These are phyloP conservation scores for Xylaria sp. DNA, from an alignment of 2,329 filamentous ascomycete species.

Conservation along the genomic window DNA sequence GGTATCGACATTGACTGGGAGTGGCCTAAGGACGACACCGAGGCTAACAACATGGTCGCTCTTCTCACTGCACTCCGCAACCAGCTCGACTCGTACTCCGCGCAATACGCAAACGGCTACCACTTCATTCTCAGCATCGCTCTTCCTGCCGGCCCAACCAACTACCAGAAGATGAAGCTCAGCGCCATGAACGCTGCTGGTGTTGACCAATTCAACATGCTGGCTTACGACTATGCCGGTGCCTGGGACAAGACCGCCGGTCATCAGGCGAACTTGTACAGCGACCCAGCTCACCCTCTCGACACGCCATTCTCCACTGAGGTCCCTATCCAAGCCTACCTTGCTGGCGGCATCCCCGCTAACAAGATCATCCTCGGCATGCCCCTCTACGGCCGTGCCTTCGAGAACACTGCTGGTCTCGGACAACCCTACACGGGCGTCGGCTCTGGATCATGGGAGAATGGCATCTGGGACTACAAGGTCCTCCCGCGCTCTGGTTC, in stretches of 20 bases:
- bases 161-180: constrained; percentile 46
- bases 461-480: constrained; percentile 77
- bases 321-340: constrained; percentile 60
- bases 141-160: constrained; percentile 42
- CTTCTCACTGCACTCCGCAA: constrained; percentile 41
- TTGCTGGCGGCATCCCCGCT: constrained; percentile 54
- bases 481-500: constrained; percentile 57
- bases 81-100: constrained; percentile 46
- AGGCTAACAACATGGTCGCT: constrained; percentile 42
- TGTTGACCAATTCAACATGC: constrained; percentile 56
- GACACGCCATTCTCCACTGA: constrained; percentile 67
- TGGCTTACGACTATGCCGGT: constrained; percentile 71
- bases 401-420: constrained; percentile 57
- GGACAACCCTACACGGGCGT: constrained; percentile 59
- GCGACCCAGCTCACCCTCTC: constrained; percentile 45
- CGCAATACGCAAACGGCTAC: constrained; percentile 40
- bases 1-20: constrained; percentile 40
- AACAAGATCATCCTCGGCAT: constrained; percentile 71
- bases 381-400: constrained; percentile 74
- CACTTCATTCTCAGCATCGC: constrained; percentile 53
- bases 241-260: constrained; percentile 59
- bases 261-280: constrained; percentile 68
- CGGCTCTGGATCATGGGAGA: constrained; percentile 66
- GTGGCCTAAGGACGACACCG: constrained; percentile 35
- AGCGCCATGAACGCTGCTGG: constrained; percentile 38